phyloP scores from a whole-genome alignment of 2,329 filamentous ascomycete genomes.

The Xylaria sp. region DNA sequence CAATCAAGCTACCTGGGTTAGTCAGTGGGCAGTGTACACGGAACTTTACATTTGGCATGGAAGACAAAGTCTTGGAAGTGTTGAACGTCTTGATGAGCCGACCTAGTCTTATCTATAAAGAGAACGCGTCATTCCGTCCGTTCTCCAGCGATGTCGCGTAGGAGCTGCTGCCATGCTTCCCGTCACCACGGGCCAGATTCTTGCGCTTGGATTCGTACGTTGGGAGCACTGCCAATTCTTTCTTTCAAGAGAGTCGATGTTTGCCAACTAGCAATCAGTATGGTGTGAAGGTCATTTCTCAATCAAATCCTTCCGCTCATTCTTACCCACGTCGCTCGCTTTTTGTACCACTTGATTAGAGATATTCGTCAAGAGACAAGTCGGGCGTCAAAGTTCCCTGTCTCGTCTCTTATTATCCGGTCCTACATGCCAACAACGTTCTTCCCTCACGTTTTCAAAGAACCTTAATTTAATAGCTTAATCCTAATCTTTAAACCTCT shows the following conservation, averaged over 20 bases:
- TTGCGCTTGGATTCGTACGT: conserved; percentile 5
- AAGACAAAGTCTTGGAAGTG: conserved; percentile 18
- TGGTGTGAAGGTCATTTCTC: conserved; percentile 14
- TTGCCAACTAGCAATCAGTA: conserved; percentile 9
- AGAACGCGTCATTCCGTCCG: conserved; percentile 17
- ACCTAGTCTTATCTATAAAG: conserved; percentile 14
- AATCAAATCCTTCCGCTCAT: conserved; percentile 5
- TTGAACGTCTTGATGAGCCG: conserved; percentile 14
- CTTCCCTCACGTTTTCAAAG: background rate
- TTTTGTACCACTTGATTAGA: background rate
- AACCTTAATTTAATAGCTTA: conserved; percentile 21
- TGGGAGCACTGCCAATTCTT: conserved; percentile 7
- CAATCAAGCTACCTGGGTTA: conserved; percentile 10
- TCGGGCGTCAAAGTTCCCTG: background rate
- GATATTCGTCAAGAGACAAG: background rate
- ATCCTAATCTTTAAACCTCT: conserved; percentile 23
- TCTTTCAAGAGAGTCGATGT: conserved; percentile 17
- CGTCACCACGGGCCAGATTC: conserved; percentile 12
- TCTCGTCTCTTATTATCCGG: conserved; percentile 1
- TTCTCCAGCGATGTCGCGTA: conserved; percentile 17
- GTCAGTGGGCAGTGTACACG: conserved; percentile 31
- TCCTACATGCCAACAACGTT: background rate
- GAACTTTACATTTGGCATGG: conserved; percentile 16
- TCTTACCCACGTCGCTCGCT: conserved; percentile 16
- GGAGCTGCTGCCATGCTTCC: conserved; percentile 6